A percentile compares a stretch with the other conserved stretches of the same genome.
These are phyloP conservation scores for Colletotrichum lindemuthianum DNA, from an alignment of 2,329 filamentous ascomycete species.

Conservation along the genomic window DNA sequence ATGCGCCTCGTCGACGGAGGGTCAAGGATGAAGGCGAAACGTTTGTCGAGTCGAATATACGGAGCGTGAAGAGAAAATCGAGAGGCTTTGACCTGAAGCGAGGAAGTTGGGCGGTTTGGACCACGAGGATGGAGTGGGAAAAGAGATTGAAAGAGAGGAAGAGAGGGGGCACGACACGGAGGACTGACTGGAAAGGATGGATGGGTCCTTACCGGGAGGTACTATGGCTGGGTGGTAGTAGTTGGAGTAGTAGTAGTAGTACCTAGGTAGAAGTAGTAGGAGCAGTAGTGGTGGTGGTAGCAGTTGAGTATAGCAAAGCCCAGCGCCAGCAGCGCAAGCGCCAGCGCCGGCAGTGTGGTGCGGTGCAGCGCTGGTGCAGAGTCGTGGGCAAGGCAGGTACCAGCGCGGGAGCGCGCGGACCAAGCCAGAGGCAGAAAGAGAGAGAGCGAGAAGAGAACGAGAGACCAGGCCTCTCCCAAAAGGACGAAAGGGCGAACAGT, in stretches of 20 bases:
- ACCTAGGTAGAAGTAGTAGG: background rate
- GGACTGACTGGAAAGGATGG: conserved; percentile 9
- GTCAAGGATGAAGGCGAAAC: conserved; percentile 38
- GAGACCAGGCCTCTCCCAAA: background rate
- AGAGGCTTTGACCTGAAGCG: conserved; percentile 30
- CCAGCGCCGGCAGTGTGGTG: conserved; percentile 24
- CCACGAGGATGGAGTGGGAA: conserved; percentile 29
- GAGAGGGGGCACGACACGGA: conserved; percentile 37
- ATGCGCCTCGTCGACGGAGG: conserved; percentile 45
- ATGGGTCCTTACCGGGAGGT: conserved; percentile 31
- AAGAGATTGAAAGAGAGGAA: conserved; percentile 38
- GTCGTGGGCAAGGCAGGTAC: conserved; percentile 34
- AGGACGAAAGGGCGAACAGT: background rate
- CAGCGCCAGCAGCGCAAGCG: conserved; percentile 15
- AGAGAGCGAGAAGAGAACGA: conserved; percentile 22
- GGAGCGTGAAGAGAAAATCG: conserved; percentile 25
- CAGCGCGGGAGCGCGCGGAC: conserved; percentile 32
- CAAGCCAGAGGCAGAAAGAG: conserved; percentile 26
- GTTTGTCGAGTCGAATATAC: conserved; percentile 32
- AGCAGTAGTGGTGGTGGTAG: conserved; percentile 17
- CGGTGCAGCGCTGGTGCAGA: conserved; percentile 22
- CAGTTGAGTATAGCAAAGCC: background rate
- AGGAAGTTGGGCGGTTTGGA: conserved; percentile 31
- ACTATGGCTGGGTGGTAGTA: too few relatives aligned
- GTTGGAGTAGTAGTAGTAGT: background rate